Base-by-base conservation (phyloP, 2,329 filamentous ascomycete genomes). In the Hypoxylon sp. region DNA sequence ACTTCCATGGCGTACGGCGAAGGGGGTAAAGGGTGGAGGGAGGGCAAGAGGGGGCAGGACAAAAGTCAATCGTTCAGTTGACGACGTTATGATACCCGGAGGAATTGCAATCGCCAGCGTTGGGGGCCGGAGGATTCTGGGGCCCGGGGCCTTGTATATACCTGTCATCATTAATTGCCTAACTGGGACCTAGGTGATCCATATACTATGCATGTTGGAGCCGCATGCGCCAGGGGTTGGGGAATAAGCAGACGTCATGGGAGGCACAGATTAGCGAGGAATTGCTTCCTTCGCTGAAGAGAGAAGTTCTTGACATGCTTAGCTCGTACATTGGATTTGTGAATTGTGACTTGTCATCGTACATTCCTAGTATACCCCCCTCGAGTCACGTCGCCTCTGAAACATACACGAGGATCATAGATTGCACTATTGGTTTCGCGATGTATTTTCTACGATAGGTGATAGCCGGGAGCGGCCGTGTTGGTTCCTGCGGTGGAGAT, bases 21-120 rank as follows among this genome's bases (percentile, higher is more conserved):
- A 28, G 42, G 20, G 22, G 22, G 33, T 14, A 22, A 20, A 30
- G 36, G 61, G 30, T 28, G 36, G 18, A 54, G 6, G 24, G 24
- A 3, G 6, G 24, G 24, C 24, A 26, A 26, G 24, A 6, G 24
- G 24, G 24, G 24, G 24, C 49, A 55, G 50, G 45, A 51, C 42
- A 7, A 58, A 61, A 55, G 20, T 40, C 61, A 55, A 62, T 60
- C 57, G 54, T 56, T 62, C 58, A 62, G 5, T 49, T 62, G 58
- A 65, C 54, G 61, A 65, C 65, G 61, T 62, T 52, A 68, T 62
- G 61, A 68, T 65, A 65, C 62, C 65, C 58, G n/a, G 14, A 36
- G 20, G 20, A 32, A 32, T 11, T 30, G 51, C 42, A 26, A 28
- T 16, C 36, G 20, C 40, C 40, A 40, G 11, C 18, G 20, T 55